Evolutionary conservation across 305 asterid species (phyloP).

Genomic region (Plantago coronopus): DNA sequence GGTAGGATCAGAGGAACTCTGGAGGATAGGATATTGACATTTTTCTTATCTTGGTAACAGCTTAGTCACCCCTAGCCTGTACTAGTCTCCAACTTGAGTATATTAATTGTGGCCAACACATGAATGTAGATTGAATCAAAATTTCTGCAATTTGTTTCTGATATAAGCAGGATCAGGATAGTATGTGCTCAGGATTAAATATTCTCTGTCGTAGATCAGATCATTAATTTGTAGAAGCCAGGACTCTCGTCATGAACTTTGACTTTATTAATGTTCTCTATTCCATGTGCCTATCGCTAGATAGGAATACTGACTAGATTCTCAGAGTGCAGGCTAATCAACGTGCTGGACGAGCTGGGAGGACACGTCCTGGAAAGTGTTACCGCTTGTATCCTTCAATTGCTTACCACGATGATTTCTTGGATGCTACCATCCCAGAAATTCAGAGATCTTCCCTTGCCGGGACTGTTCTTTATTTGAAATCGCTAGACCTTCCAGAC

Average conservation of each 20-base stretch:
- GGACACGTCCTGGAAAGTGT: conserved; percentile 95
- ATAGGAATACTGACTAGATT: conserved; percentile 18
- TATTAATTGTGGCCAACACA: too few relatives aligned
- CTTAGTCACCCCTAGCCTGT: too few relatives aligned
- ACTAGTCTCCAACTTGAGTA: background rate
- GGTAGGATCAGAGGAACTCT: background rate
- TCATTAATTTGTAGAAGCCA: background rate
- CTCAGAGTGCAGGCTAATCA: conserved; percentile 96
- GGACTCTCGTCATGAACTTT: background rate
- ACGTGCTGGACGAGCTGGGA: conserved; percentile 98
- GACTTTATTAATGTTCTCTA: background rate
- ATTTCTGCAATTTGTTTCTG: conserved; percentile 1
- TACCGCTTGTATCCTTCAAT: conserved; percentile 77
- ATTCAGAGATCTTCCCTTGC: conserved; percentile 97
- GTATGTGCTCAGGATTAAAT: conserved; percentile 13
- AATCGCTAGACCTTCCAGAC: conserved; percentile 87
- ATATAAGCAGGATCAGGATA: conserved; percentile 10
- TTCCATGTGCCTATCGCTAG: conserved; percentile 19
- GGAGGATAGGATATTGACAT: too few relatives aligned
- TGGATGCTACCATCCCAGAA: conserved; percentile 94
- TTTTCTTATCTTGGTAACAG: too few relatives aligned
- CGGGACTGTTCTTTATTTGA: conserved; percentile 86
- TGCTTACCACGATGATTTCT: conserved; percentile 65
- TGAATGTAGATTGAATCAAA: conserved; percentile 8
- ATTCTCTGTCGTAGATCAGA: conserved; percentile 15